phyloP scores from a whole-genome alignment of 768 basidiomycete species.

The Paxillus rubicundulus region DNA sequence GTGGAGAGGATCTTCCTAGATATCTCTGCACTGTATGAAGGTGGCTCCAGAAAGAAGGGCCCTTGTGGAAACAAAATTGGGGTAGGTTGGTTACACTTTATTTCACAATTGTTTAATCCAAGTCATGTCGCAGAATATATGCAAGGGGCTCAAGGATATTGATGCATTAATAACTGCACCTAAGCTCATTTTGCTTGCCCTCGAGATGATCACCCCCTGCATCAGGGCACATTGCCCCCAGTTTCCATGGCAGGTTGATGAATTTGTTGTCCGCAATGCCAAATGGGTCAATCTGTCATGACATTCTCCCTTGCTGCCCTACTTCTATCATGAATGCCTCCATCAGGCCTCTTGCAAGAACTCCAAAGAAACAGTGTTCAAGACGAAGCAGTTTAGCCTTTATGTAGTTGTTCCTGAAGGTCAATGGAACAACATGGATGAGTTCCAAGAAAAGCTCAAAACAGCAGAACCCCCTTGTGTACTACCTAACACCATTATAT shows the following conservation, averaged over 20 bases:
- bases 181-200: background rate
- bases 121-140: background rate
- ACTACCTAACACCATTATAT: too few relatives aligned
- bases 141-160: background rate
- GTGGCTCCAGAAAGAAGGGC: background rate
- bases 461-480: too few relatives aligned
- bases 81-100: too few relatives aligned
- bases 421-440: constrained; percentile 3
- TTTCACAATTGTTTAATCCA: background rate
- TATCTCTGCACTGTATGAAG: background rate
- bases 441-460: too few relatives aligned
- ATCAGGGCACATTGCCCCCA: background rate
- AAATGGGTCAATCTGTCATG: constrained; percentile 5
- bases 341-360: background rate
- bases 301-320: background rate
- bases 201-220: background rate
- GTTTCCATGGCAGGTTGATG: constrained; percentile 6
- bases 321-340: too few relatives aligned
- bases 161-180: background rate
- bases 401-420: constrained; percentile 1
- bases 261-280: background rate
- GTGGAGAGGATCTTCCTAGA: background rate
- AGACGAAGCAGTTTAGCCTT: too few relatives aligned
- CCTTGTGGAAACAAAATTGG: background rate
- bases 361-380: constrained; percentile 1